Evolutionary conservation across 805 yeast genomes (phyloP), one percentile per base, ranked within the genome.

Genomic region (Kodamaea jinghongensis): DNA sequence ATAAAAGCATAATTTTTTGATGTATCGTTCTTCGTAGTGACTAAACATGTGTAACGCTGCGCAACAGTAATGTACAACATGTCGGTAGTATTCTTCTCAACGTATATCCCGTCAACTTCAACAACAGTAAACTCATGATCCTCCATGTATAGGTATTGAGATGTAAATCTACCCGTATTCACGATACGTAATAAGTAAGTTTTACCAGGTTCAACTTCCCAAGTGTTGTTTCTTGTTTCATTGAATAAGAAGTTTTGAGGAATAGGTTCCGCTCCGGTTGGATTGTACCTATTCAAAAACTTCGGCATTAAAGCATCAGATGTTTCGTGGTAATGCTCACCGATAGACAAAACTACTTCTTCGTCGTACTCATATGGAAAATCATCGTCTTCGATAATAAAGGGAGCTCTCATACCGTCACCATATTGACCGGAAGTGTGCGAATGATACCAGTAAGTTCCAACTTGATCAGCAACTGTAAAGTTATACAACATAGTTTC

Each of bases 201-300:
- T 28, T 79, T 88, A 65, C 80, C 79, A 6, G 98, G 96, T 67
- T 86, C 57, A 41, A 91, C 95, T 6, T 65, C 49, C 84, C 88
- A 79, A n/a, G 90, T 77, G 55, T 76, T 69, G 63, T 85, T 83
- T 55, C 72, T 76, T 9, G 96, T 82, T 58, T 89, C 88, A 67
- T 91, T 91, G 61, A 89, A 71, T 52, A 93, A 73, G 51, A 85
- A 63, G 58, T 75, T 71, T 49, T 86, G 84, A 6, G 99, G 99
- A 51, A 93, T 81, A 37, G 99, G 99, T 68, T 93, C 99, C 31
- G 98, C 96, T 56, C 99, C 99, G 7, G 96, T 87, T 43, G 99
- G 99, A 65, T 93, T 93, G 70, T 73, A 81, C 46, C 81, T 60
- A 49, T 67, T 77, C 70, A 89, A 58, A 68, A 93, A 90, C 27